Percentiles rank a stretch among this genome's conserved stretches.
Conservation (phyloP, 2,329 filamentous ascomycete species). For the Rhynchosporium agropyri region DNA sequence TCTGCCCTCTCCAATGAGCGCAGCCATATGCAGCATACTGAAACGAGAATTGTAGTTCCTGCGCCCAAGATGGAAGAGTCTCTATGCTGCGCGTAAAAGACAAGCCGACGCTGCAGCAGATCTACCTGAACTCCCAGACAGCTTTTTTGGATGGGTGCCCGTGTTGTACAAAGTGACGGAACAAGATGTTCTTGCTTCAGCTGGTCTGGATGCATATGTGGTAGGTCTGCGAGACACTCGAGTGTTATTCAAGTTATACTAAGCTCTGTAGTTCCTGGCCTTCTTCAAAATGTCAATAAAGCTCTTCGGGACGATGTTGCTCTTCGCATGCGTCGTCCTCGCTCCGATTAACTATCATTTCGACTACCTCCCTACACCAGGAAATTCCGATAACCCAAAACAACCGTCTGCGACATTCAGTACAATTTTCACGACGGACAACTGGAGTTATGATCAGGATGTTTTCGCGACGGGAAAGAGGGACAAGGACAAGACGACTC, state of each 20-base stretch:
- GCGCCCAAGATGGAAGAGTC: constrained; percentile 84
- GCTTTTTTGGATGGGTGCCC: constrained; percentile 91
- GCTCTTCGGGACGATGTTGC: constrained; percentile 75
- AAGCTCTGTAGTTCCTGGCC: constrained; percentile 70
- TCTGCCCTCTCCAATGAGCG: background rate
- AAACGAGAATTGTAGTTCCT: constrained; percentile 62
- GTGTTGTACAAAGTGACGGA: constrained; percentile 83
- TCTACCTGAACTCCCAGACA: constrained; percentile 79
- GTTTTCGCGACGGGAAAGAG: constrained; percentile 10
- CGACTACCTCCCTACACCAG: constrained; percentile 40
- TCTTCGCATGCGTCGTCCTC: constrained; percentile 80
- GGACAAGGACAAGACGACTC: constrained; percentile 13
- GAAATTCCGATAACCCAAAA: constrained; percentile 41
- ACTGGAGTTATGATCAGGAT: constrained; percentile 15
- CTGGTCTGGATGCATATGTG: constrained; percentile 93
- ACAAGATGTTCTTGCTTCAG: constrained; percentile 84
- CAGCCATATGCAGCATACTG: constrained; percentile 29
- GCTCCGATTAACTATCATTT: constrained; percentile 82
- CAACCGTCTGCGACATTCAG: constrained; percentile 12
- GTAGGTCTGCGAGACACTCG: constrained; percentile 48
- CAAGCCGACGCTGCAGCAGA: constrained; percentile 60
- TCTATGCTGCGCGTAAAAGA: constrained; percentile 88
- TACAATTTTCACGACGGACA: constrained; percentile 4
- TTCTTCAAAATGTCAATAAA: constrained; percentile 97
- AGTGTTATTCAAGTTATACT: background rate